Base-by-base conservation (phyloP, 2,329 filamentous ascomycete genomes). In the Aspergillus latus region DNA sequence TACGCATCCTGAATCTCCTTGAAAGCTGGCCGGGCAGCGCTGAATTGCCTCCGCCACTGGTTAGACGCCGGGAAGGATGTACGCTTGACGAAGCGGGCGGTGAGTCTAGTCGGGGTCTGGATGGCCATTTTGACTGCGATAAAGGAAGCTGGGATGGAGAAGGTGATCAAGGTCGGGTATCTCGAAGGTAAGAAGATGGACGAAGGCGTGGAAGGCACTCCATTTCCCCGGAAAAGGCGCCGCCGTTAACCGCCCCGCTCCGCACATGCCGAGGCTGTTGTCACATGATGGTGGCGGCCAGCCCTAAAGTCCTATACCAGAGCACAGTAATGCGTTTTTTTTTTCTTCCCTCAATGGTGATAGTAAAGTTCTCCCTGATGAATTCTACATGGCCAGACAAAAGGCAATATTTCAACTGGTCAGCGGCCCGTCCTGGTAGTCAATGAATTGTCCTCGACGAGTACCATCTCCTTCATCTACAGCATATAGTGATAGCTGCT, bases 1-100 rank as follows among this genome's bases (percentile, higher is more conserved):
- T 97, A 99, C 47, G 90, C 93, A 74, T 97, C 92, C 69, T 89
- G 87, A 52, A 96, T 83, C 71, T 96, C 88, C 74, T 87, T 79
- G 59, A 73, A 73, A 28, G 70, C 68, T 16, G 75, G 68, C 50
- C 78, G 70, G 54, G 81, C 77, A 46, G 77, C 76, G 66, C 77
- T 80, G 70, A 87, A 84, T 57, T 80, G 75, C 55, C 81, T 71
- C 47, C 76, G 75, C 51, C 78, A 65, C 63, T 79, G 78, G 16
- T 74, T 69, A 44, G 81, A 68, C 64, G 80, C 74, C 64, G 76
- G 75, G 62, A 73, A 54, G 29, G 69, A 49, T 16, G 68, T 59
- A 44, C 64, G 64, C 53, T 64, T 64, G 39, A 68, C 51, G 11
- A 72, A 60, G 49, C 68, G 67, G 57, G 64, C 59, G 45, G 45